These are phyloP conservation scores for Fusarium bactridioides DNA, from an alignment of 2,329 filamentous ascomycete genomes.

Conservation along the genomic window DNA sequence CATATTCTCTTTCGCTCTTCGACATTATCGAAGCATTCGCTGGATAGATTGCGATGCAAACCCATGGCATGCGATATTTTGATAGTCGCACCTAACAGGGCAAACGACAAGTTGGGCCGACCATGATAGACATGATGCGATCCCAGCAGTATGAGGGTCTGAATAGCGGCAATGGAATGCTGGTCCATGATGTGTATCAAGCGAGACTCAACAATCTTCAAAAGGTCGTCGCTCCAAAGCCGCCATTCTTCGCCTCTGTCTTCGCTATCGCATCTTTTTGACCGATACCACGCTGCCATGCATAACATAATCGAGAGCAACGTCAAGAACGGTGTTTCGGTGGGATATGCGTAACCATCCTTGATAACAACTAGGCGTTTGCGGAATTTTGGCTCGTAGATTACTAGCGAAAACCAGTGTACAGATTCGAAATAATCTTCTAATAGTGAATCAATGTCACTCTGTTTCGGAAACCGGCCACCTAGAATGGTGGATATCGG, in stretches of 20 bases:
- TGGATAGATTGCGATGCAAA: not conserved
- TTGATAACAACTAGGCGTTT: too few species aligned
- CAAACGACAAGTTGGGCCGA: not conserved
- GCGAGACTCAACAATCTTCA: not conserved
- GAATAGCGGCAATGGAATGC: not conserved
- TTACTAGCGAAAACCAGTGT: too few species aligned
- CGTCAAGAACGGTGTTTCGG: too few species aligned
- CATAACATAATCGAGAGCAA: too few species aligned
- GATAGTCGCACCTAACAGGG: not conserved
- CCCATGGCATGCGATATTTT: not conserved
- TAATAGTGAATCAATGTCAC: too few species aligned
- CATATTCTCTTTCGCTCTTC: not conserved
- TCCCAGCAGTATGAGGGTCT: not conserved
- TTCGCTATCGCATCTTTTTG: too few species aligned
- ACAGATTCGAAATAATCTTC: too few species aligned
- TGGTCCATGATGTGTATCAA: not conserved
- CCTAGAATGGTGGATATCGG: too few species aligned
- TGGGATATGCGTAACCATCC: too few species aligned
- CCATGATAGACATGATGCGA: not conserved
- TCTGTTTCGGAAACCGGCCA: too few species aligned
- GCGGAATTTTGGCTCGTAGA: too few species aligned
- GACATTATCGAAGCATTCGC: not conserved
- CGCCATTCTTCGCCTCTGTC: not conserved
- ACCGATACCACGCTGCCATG: too few species aligned
- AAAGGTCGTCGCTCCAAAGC: not conserved